Conservation (phyloP, 1,284 basidiomycete species). For the Ustilago nuda region DNA sequence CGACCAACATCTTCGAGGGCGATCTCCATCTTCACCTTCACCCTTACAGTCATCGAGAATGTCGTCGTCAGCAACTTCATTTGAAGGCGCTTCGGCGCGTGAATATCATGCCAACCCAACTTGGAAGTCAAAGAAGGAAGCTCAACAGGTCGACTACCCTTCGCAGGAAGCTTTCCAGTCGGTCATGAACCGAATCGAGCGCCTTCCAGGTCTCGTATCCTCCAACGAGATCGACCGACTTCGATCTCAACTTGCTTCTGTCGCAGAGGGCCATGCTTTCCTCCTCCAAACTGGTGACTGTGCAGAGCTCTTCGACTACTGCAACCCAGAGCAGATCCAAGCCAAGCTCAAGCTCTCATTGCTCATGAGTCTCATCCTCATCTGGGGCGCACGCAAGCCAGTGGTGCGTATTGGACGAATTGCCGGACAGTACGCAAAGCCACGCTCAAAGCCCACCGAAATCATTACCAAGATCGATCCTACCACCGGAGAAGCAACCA, state of each 20-base stretch:
- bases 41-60: constrained; percentile 4
- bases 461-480: constrained; percentile 69
- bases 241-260: constrained; percentile 58
- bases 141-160: constrained; percentile 65
- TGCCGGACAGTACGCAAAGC: constrained; percentile 87
- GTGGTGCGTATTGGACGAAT: constrained; percentile 65
- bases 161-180: constrained; percentile 47
- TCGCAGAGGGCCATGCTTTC: constrained; percentile 76
- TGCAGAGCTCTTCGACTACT: constrained; percentile 75
- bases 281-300: constrained; percentile 97
- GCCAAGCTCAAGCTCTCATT: constrained; percentile 93
- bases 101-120: constrained; percentile 50
- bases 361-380: constrained; percentile 92
- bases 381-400: constrained; percentile 83
- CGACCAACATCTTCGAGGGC: neutral
- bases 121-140: constrained; percentile 62
- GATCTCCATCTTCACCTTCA: constrained; percentile 3
- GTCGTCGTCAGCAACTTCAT: constrained; percentile 10
- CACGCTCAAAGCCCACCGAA: constrained; percentile 87
- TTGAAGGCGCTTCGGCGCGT: constrained; percentile 20
- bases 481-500: constrained; percentile 52
- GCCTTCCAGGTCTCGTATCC: constrained; percentile 67
- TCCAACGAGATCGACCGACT: constrained; percentile 63
- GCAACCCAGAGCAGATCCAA: constrained; percentile 88
- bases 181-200: constrained; percentile 51